Conservation (phyloP, 768 basidiomycete genomes). For the Gymnopilus junonius region DNA sequence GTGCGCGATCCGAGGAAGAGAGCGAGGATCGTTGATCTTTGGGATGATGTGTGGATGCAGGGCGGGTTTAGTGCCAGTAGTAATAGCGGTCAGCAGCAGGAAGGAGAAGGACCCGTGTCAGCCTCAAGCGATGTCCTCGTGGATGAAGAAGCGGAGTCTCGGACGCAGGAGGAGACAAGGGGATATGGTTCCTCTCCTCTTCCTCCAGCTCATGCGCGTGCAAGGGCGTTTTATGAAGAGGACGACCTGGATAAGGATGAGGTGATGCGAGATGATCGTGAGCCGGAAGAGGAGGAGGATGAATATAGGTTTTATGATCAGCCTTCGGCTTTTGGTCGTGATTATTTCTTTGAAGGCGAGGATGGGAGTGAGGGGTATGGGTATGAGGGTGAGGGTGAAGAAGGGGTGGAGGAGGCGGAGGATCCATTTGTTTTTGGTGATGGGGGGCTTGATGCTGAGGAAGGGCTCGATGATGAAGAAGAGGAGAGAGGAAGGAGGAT, state of each 20-base stretch:
- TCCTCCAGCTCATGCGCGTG: no score
- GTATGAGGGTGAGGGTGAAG: background rate
- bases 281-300: background rate
- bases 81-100: background rate
- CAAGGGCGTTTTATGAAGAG: background rate
- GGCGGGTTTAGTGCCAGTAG: slow-evolving; percentile 26
- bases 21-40: slow-evolving; percentile 63
- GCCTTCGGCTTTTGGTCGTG: background rate
- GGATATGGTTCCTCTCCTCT: no score
- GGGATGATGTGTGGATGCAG: slow-evolving; percentile 59
- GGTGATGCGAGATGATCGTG: background rate
- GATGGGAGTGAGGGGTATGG: background rate
- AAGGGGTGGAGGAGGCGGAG: background rate
- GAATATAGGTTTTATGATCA: background rate
- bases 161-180: no score
- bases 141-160: no score
- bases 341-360: background rate
- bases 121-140: background rate
- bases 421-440: no score
- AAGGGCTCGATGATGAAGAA: slow-evolving; percentile 18
- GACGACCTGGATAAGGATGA: background rate
- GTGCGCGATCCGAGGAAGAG: slow-evolving; percentile 72
- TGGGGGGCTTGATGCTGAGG: background rate
- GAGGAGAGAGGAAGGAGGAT: slow-evolving; percentile 30
- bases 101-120: background rate